Percentiles rank a stretch among this genome's conserved stretches.
phyloP scores from a whole-genome alignment of 257 asterid genomes.

The Nicotiana otophora region DNA sequence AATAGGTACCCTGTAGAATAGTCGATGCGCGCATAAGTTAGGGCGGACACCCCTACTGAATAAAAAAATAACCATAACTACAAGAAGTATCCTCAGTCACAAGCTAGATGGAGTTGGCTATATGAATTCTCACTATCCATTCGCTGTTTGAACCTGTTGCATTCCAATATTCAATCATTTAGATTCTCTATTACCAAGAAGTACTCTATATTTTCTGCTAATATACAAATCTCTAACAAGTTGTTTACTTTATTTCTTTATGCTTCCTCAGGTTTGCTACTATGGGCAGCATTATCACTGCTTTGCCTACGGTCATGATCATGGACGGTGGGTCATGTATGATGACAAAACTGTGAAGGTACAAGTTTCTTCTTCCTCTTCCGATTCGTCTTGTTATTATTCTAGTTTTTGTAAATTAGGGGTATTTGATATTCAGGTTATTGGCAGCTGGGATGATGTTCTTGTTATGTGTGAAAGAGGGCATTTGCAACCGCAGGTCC shows the following conservation, averaged over 20 bases:
- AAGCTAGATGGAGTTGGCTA: not conserved
- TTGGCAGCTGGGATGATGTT: constrained; percentile 89
- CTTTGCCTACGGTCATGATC: constrained; percentile 73
- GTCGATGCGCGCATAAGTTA: not conserved
- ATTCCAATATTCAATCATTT: not conserved
- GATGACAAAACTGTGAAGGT: constrained; percentile 97
- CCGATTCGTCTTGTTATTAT: not conserved
- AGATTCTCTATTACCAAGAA: not conserved
- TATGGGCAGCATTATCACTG: constrained; percentile 98
- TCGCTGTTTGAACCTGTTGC: not conserved
- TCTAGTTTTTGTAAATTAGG: not conserved
- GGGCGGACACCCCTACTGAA: not conserved
- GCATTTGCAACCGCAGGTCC: constrained; percentile 94
- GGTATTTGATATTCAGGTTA: constrained; percentile 39
- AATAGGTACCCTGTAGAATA: not conserved
- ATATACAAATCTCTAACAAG: not conserved
- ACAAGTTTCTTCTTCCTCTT: constrained; percentile 5
- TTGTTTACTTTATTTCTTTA: not conserved
- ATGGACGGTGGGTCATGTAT: constrained; percentile 83
- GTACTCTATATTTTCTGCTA: not conserved
- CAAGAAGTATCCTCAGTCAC: not conserved
- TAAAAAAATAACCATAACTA: not conserved
- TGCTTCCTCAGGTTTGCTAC: constrained; percentile 43
- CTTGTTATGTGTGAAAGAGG: constrained; percentile 80
- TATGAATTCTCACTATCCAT: not conserved